Evolutionary conservation across 352 stramenopile genomes (phyloP).

Genomic region (Globisporangium nunn): DNA sequence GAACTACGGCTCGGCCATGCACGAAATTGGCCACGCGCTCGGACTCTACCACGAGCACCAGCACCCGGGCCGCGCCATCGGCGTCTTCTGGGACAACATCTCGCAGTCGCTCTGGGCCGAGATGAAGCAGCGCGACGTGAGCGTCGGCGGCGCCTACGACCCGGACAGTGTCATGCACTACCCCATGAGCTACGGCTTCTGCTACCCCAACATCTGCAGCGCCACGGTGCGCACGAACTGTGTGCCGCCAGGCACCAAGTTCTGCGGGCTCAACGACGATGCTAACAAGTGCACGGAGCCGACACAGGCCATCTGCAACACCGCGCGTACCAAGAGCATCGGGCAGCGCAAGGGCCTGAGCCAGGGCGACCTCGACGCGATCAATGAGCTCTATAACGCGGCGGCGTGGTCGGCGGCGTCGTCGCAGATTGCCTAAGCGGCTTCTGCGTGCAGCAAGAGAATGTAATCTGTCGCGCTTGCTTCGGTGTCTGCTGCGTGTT

Average conservation of each 20-base stretch:
- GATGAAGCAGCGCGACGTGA: conserved; percentile 61
- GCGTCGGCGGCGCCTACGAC: conserved; percentile 63
- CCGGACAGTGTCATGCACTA: conserved; percentile 77
- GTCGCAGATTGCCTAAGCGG: conserved; percentile 18
- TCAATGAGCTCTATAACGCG: conserved; percentile 38
- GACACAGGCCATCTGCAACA: conserved; percentile 48
- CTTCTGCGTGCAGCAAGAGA: not conserved
- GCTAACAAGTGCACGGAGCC: conserved; percentile 46
- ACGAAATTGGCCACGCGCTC: conserved; percentile 74
- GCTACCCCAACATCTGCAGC: conserved; percentile 49
- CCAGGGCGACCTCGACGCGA: conserved; percentile 31
- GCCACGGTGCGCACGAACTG: conserved; percentile 34
- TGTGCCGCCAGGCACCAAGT: conserved; percentile 40
- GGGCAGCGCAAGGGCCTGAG: conserved; percentile 59
- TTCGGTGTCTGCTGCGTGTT: not conserved
- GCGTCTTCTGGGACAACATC: conserved; percentile 71
- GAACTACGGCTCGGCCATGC: conserved; percentile 69
- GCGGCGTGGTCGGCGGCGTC: conserved; percentile 15
- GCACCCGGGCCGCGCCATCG: conserved; percentile 57
- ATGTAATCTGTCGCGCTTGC: conserved; percentile 11
- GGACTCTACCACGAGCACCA: conserved; percentile 82
- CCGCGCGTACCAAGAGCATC: conserved; percentile 40
- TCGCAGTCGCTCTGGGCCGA: conserved; percentile 67
- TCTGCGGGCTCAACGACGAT: conserved; percentile 74
- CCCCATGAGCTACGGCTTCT: conserved; percentile 68